Base-by-base conservation (phyloP, 352 stramenopile genomes). In the Globisporangium spiculum region DNA sequence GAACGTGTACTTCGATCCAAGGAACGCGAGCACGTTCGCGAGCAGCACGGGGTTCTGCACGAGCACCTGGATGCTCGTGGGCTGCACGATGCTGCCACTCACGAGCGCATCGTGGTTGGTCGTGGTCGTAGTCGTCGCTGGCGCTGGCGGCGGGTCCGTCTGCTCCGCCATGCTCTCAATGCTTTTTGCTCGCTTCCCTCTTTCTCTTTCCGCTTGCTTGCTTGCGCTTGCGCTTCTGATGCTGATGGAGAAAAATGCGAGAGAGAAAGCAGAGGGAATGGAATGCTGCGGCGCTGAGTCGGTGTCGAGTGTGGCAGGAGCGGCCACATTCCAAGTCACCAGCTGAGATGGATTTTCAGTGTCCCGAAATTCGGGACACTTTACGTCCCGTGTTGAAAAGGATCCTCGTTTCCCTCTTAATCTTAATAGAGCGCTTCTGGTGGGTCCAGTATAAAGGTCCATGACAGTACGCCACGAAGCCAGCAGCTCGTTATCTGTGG, bases 21-120 rank as follows among this genome's bases (percentile, higher is more conserved):
- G 73, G 65, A 88, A 94, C 46, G 73, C 75, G 20, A 96, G 72
- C 52, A 94, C 64, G 20, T 74, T 78, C 52, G 86, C 86, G 46
- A 94, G 75, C 57, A 96, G 68, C 46, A 72, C 76, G 26, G 79
- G 77, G 48, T 90, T 76, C 32, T 70, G 70, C 10, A 91, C 68
- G n/a, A 95, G 68, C 26, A 72, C 72, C 34, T 87, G 75, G 60
- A 82, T 70, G 53, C 36, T 52, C 26, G 70, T 58, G 27, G 71
- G 41, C 10, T 26, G 55, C 34, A 61, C 48, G 20, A 54, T 24
- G 41, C 20, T 67, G 34, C 66, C 38, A 30, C 59, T 57, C 22
- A 36, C 53, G 53, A 63, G 60, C 46, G 66, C 7, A 27, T 41
- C 36, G 54, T 38, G 36, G 30, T 44, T 50, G 55, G 32, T 48